These are phyloP conservation scores for Microcera coccophila DNA, from an alignment of 2,329 filamentous ascomycete genomes.

Conservation along the genomic window DNA sequence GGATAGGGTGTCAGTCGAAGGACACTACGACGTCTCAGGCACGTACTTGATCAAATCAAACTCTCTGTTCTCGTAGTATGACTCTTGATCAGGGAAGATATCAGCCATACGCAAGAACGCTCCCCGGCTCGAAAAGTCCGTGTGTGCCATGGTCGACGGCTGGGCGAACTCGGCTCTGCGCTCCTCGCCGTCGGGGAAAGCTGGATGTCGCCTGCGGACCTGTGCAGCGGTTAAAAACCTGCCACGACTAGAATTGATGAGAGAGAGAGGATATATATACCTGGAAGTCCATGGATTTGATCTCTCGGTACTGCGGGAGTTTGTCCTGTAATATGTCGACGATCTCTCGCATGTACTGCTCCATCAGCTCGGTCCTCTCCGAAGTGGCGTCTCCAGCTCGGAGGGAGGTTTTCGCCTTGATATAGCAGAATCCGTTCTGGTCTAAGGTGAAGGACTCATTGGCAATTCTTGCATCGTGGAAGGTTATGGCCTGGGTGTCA, in stretches of 20 bases:
- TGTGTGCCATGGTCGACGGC: not conserved
- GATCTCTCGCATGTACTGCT: not conserved
- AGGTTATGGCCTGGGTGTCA: not conserved
- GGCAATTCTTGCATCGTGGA: not conserved
- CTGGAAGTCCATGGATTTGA: not conserved
- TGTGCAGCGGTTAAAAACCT: not conserved
- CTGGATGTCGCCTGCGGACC: not conserved
- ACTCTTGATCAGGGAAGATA: not conserved
- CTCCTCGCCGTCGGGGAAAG: not conserved
- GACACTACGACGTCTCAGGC: not conserved
- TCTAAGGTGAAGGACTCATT: not conserved
- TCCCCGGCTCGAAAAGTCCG: not conserved
- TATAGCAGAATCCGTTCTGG: not conserved
- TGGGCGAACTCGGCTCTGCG: not conserved
- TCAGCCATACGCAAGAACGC: not conserved
- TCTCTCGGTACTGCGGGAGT: not conserved
- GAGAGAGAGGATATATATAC: too few relatives aligned
- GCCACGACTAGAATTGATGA: not conserved
- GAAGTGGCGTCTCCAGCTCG: not conserved
- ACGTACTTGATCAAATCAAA: conserved; percentile 3
- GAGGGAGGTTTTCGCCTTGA: not conserved
- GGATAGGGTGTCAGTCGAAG: not conserved
- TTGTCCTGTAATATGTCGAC: not conserved
- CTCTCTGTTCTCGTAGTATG: not conserved
- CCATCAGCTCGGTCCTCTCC: not conserved